A percentile compares a stretch with the other conserved stretches of the same genome.
Conservation (phyloP, 305 asterid species). For the Ruellia speciosa region DNA sequence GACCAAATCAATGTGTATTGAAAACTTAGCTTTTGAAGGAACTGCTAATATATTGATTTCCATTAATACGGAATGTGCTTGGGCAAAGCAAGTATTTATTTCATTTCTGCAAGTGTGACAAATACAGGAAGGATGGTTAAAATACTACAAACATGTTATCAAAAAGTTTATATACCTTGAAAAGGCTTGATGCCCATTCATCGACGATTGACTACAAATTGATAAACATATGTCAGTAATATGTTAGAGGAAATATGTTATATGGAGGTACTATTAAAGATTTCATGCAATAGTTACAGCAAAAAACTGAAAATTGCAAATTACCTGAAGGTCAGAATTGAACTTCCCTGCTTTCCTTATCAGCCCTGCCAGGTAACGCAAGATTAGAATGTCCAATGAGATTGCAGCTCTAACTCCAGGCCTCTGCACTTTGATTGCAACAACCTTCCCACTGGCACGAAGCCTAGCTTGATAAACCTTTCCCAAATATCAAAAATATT, state of each 20-base stretch:
- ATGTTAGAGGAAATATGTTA: constrained; percentile 8
- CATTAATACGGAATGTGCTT: too few relatives aligned
- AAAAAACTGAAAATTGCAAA: constrained; percentile 14
- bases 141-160: constrained; percentile 21
- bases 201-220: constrained; percentile 74
- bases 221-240: constrained; percentile 25
- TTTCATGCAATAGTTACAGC: constrained; percentile 15
- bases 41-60: too few relatives aligned
- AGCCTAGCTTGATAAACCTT: constrained; percentile 98
- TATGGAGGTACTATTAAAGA: constrained; percentile 4
- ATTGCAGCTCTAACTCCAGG: constrained; percentile 98
- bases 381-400: constrained; percentile 77
- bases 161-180: constrained; percentile 61
- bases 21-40: too few relatives aligned
- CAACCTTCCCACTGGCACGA: constrained; percentile 61
- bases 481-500: constrained; percentile 18
- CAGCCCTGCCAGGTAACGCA: constrained; percentile 74
- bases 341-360: constrained; percentile 66
- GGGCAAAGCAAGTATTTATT: too few relatives aligned
- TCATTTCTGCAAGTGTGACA: constrained; percentile 12
- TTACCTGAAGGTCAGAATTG: constrained; percentile 90
- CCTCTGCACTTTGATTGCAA: constrained; percentile 94
- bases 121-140: constrained; percentile 12
- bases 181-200: constrained; percentile 99
- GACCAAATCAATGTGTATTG: too few relatives aligned